Evolutionary conservation across 2,329 filamentous ascomycete species (phyloP).

Genomic region (Hypoxylon sp.): DNA sequence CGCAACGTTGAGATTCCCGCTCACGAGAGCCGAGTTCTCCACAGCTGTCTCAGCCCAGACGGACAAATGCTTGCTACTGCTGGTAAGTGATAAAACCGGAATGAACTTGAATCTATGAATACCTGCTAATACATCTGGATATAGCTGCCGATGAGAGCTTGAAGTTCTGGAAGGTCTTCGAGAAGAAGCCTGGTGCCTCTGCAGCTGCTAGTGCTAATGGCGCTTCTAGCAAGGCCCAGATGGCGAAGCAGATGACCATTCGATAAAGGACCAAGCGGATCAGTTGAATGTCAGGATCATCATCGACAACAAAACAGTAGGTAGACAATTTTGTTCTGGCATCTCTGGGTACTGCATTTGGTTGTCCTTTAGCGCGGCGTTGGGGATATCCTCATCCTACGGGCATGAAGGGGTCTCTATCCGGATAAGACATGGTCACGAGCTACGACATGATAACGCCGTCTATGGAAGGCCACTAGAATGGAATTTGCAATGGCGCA

Average conservation of each 20-base stretch:
- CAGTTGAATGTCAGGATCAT: slow-evolving; percentile 45
- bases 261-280: slow-evolving; percentile 67
- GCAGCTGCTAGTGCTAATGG: slow-evolving; percentile 76
- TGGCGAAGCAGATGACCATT: slow-evolving; percentile 96
- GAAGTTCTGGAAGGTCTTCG: slow-evolving; percentile 99
- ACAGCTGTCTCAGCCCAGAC: slow-evolving; percentile 96
- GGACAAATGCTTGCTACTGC: slow-evolving; percentile 98
- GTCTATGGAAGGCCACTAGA: slow-evolving; percentile 35
- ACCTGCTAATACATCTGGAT: slow-evolving; percentile 48
- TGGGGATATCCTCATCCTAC: slow-evolving; percentile 44
- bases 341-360: slow-evolving; percentile 52
- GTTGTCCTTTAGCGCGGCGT: slow-evolving; percentile 53
- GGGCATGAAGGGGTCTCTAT: slow-evolving; percentile 41
- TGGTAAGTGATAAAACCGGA: slow-evolving; percentile 63
- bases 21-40: slow-evolving; percentile 95
- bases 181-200: slow-evolving; percentile 90
- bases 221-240: slow-evolving; percentile 82
- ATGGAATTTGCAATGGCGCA: slow-evolving; percentile 29
- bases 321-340: slow-evolving; percentile 52
- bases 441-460: slow-evolving; percentile 46
- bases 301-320: slow-evolving; percentile 48
- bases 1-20: slow-evolving; percentile 98
- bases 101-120: not conserved
- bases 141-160: slow-evolving; percentile 92
- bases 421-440: slow-evolving; percentile 49